phyloP scores from a whole-genome alignment of 2,329 filamentous ascomycete genomes.

The Exserohilum rostratum region DNA sequence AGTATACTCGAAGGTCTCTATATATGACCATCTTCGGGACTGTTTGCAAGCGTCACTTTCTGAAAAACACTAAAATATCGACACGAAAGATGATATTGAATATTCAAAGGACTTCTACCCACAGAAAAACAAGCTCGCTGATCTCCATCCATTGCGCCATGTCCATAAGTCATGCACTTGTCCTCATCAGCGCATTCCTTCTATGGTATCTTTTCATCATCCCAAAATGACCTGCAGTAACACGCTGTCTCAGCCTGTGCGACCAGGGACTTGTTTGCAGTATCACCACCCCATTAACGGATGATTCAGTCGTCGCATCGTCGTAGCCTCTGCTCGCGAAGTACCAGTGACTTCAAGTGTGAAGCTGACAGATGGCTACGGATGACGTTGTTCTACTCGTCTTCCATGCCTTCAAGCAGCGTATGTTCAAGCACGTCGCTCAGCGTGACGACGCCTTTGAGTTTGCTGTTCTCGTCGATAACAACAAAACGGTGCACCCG shows the following conservation, averaged over 20 bases:
- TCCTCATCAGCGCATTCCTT: neutral
- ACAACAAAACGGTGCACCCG: constrained; percentile 92
- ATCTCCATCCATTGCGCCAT: neutral
- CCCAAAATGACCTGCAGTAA: neutral
- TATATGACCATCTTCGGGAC: too few species aligned
- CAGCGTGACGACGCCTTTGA: constrained; percentile 88
- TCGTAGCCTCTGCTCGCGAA: neutral
- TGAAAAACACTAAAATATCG: too few species aligned
- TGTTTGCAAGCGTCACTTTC: too few species aligned
- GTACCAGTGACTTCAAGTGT: constrained; percentile 2
- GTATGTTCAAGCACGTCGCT: constrained; percentile 98
- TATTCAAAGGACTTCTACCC: neutral
- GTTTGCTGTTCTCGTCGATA: constrained; percentile 84
- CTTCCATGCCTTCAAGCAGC: constrained; percentile 75
- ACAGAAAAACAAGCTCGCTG: neutral
- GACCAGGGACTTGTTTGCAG: neutral
- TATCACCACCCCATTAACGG: neutral
- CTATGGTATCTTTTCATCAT: neutral
- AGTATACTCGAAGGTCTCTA: too few species aligned
- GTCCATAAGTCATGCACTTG: neutral
- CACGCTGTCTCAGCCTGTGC: neutral
- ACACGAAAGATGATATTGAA: neutral
- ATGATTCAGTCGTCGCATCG: constrained; percentile 8
- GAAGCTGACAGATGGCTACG: constrained; percentile 6
- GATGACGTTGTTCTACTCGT: constrained; percentile 27